Conservation (phyloP, 495 filamentous ascomycete genomes). For the Tetracladium setigerum region DNA sequence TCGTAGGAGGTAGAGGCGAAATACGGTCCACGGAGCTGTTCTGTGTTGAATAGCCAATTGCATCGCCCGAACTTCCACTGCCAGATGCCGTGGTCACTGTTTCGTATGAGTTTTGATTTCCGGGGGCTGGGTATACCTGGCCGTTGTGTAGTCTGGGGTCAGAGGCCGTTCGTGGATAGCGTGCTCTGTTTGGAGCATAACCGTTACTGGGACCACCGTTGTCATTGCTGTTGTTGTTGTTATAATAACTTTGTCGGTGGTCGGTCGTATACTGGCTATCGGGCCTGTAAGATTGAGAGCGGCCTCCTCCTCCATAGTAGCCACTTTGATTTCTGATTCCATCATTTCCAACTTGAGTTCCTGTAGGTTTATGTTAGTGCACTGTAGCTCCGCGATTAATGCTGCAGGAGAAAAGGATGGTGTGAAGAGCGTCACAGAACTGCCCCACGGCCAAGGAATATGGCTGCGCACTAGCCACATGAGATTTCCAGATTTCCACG, state of each 20-base stretch:
- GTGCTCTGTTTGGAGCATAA: slow-evolving; percentile 34
- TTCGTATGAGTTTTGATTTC: slow-evolving; percentile 62
- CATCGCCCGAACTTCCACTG: slow-evolving; percentile 62
- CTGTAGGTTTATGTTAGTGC: slow-evolving; percentile 10
- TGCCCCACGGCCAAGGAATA: no score
- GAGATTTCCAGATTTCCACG: no score
- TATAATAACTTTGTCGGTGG: slow-evolving; percentile 33
- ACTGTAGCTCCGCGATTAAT: neutral
- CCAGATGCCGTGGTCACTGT: slow-evolving; percentile 69
- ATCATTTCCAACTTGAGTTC: slow-evolving; percentile 29
- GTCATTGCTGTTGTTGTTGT: slow-evolving; percentile 39
- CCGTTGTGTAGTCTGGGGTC: slow-evolving; percentile 30
- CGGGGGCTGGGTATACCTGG: slow-evolving; percentile 52
- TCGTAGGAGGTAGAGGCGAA: slow-evolving; percentile 48
- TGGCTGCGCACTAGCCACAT: no score
- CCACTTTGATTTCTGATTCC: slow-evolving; percentile 41
- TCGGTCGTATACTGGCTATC: slow-evolving; percentile 34
- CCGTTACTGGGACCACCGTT: slow-evolving; percentile 27
- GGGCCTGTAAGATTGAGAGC: slow-evolving; percentile 36
- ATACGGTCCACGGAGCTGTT: slow-evolving; percentile 82
- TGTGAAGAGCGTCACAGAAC: no score
- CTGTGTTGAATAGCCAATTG: slow-evolving; percentile 74
- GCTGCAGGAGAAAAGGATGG: neutral
- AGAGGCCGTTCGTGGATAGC: slow-evolving; percentile 36
- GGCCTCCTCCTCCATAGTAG: slow-evolving; percentile 37